Evolutionary conservation across 768 basidiomycete genomes (phyloP).

Genomic region (Filobasidium wieringae): DNA sequence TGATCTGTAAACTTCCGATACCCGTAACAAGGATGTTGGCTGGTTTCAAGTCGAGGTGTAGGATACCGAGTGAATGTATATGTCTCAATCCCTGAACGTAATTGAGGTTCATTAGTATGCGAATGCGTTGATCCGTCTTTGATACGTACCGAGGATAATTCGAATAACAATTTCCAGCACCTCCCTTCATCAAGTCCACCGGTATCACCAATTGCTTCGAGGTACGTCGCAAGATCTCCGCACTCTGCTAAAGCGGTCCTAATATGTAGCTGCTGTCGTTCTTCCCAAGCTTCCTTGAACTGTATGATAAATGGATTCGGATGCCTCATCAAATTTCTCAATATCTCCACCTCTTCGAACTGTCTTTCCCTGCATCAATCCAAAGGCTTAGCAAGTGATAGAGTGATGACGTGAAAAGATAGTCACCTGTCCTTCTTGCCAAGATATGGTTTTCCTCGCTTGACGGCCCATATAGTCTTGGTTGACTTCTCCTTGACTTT

Average conservation of each 20-base stretch:
- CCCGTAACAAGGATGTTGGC: slow-evolving; percentile 88
- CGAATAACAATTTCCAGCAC: slow-evolving; percentile 92
- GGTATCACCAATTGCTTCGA: slow-evolving; percentile 79
- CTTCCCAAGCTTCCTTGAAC: slow-evolving; percentile 94
- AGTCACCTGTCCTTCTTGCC: slow-evolving; percentile 79
- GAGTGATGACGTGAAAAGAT: background rate
- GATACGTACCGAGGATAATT: slow-evolving; percentile 69
- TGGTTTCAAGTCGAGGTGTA: slow-evolving; percentile 95
- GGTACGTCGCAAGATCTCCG: slow-evolving; percentile 79
- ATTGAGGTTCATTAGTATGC: background rate
- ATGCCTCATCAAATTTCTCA: slow-evolving; percentile 54
- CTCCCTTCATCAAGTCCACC: slow-evolving; percentile 76
- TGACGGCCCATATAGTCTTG: slow-evolving; percentile 62
- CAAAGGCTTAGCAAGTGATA: background rate
- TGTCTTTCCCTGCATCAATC: slow-evolving; percentile 46
- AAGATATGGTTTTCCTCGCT: slow-evolving; percentile 74
- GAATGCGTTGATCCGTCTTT: background rate
- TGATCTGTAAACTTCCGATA: slow-evolving; percentile 85
- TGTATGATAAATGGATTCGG: slow-evolving; percentile 59
- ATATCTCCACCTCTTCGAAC: slow-evolving; percentile 85
- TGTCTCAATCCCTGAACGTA: slow-evolving; percentile 65
- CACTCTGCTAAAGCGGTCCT: slow-evolving; percentile 73
- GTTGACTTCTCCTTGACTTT: slow-evolving; percentile 44
- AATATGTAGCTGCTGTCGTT: slow-evolving; percentile 78
- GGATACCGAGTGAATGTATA: slow-evolving; percentile 76